These are phyloP conservation scores for Vigna unguiculata DNA, from an alignment of 306 rosid species.

Conservation along the genomic window DNA sequence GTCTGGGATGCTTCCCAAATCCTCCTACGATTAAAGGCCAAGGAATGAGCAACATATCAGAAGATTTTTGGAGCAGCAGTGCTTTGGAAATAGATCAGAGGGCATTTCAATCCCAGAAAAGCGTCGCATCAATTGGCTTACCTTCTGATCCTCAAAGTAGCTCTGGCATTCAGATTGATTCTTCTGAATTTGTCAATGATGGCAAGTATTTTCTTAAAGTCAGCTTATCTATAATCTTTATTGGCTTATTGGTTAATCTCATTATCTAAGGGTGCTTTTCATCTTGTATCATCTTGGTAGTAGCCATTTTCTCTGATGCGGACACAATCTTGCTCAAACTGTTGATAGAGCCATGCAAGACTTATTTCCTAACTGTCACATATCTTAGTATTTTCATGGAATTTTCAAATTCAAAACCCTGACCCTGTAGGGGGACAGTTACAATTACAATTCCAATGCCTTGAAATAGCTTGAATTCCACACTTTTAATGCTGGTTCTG, in stretches of 20 bases:
- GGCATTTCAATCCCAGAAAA: conserved; percentile 63
- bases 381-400: conserved; percentile 19
- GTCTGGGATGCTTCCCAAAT: conserved; percentile 70
- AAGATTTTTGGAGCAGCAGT: conserved; percentile 80
- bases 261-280: conserved; percentile 22
- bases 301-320: conserved; percentile 12
- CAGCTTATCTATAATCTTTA: conserved; percentile 23
- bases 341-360: not conserved
- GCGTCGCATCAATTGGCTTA: conserved; percentile 51
- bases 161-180: conserved; percentile 54
- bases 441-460: conserved; percentile 7
- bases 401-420: conserved; percentile 18
- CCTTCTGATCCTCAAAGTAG: conserved; percentile 56
- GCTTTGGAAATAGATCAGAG: conserved; percentile 64
- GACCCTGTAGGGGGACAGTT: not conserved
- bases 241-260: conserved; percentile 33
- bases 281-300: conserved; percentile 14
- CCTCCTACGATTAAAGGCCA: conserved; percentile 55
- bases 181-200: conserved; percentile 74
- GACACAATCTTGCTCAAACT: conserved; percentile 22
- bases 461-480: conserved; percentile 23
- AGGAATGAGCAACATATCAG: conserved; percentile 57
- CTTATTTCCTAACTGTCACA: not conserved
- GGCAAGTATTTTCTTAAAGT: conserved; percentile 58
- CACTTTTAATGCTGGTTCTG: conserved; percentile 28